Percentiles rank a stretch among this genome's conserved stretches.
These are phyloP conservation scores for Xylaria palmicola DNA, from an alignment of 495 filamentous ascomycete genomes.

Conservation along the genomic window DNA sequence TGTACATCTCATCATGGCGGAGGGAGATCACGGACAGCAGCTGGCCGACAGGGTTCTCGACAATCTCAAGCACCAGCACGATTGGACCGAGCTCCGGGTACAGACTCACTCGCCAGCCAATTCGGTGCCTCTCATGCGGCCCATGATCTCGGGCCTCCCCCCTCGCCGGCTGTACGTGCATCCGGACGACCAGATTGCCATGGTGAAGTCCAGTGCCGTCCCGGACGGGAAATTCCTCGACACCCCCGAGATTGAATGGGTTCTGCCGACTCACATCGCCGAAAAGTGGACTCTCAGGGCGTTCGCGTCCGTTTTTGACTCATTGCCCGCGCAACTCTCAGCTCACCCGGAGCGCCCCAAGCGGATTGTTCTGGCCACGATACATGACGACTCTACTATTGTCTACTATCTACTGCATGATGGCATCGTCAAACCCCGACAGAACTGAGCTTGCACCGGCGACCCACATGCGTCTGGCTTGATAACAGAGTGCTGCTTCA, in stretches of 20 bases:
- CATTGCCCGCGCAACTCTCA: slow-evolving; percentile 53
- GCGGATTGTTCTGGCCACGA: slow-evolving; percentile 75
- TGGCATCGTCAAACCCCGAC: slow-evolving; percentile 91
- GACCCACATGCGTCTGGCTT: not conserved
- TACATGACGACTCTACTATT: slow-evolving; percentile 87
- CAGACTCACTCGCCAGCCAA: slow-evolving; percentile 53
- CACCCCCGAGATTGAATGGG: slow-evolving; percentile 71
- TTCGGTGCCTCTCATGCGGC: slow-evolving; percentile 48
- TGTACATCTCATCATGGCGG: slow-evolving; percentile 22
- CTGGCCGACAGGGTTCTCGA: slow-evolving; percentile 70
- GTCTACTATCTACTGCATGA: slow-evolving; percentile 96
- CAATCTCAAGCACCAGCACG: slow-evolving; percentile 82
- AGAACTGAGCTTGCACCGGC: slow-evolving; percentile 62
- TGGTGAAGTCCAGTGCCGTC: slow-evolving; percentile 58
- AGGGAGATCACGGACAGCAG: slow-evolving; percentile 25
- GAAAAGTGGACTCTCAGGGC: slow-evolving; percentile 79
- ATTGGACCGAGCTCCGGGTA: slow-evolving; percentile 70
- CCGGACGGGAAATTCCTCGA: slow-evolving; percentile 38
- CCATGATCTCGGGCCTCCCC: slow-evolving; percentile 83
- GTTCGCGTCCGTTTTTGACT: slow-evolving; percentile 81
- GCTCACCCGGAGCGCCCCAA: slow-evolving; percentile 54
- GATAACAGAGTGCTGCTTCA: slow-evolving; percentile 3
- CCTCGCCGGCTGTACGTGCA: slow-evolving; percentile 85
- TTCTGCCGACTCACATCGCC: slow-evolving; percentile 76
- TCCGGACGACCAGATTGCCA: slow-evolving; percentile 84